These are phyloP conservation scores for Rhizoclosmatium globosum DNA, from an alignment of 192 early-diverging fungal genomes.

Conservation along the genomic window DNA sequence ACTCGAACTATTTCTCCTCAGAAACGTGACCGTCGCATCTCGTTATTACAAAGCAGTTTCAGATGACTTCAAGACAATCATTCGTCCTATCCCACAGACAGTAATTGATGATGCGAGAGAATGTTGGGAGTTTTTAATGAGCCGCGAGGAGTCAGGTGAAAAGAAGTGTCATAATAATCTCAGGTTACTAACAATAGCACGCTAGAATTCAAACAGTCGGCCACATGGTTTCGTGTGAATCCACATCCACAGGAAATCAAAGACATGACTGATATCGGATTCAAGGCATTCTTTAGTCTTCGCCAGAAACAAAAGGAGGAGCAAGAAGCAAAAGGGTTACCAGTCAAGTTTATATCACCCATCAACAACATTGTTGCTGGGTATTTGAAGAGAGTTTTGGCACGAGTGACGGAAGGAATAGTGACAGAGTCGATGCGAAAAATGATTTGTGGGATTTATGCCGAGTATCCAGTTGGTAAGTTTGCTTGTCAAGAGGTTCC, in stretches of 20 bases:
- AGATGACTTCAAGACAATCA: not conserved
- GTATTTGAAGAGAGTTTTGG: slow-evolving; percentile 31
- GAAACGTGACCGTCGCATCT: not conserved
- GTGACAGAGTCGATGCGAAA: slow-evolving; percentile 28
- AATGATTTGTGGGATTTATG: slow-evolving; percentile 11
- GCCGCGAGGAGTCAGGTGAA: not conserved
- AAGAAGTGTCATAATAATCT: not conserved
- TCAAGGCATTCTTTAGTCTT: slow-evolving; percentile 11
- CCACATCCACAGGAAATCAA: slow-evolving; percentile 5
- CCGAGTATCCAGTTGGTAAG: not conserved
- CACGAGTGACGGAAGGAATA: slow-evolving; percentile 12
- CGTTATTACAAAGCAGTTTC: not conserved
- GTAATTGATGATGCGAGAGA: slow-evolving; percentile 13
- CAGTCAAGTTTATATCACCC: not conserved
- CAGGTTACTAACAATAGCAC: not conserved
- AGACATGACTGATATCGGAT: slow-evolving; percentile 13
- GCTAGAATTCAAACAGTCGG: slow-evolving; percentile 25
- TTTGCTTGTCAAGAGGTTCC: not conserved
- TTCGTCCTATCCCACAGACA: not conserved
- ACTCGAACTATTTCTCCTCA: too few relatives aligned
- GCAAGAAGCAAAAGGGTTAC: not conserved
- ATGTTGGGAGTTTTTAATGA: slow-evolving; percentile 21
- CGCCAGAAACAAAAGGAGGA: slow-evolving; percentile 13
- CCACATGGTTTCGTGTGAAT: slow-evolving; percentile 29
- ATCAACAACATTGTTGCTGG: slow-evolving; percentile 30